A percentile compares a stretch with the other conserved stretches of the same genome.
These are phyloP conservation scores for Botrytis galanthina DNA, from an alignment of 2,329 filamentous ascomycete genomes.

Conservation along the genomic window DNA sequence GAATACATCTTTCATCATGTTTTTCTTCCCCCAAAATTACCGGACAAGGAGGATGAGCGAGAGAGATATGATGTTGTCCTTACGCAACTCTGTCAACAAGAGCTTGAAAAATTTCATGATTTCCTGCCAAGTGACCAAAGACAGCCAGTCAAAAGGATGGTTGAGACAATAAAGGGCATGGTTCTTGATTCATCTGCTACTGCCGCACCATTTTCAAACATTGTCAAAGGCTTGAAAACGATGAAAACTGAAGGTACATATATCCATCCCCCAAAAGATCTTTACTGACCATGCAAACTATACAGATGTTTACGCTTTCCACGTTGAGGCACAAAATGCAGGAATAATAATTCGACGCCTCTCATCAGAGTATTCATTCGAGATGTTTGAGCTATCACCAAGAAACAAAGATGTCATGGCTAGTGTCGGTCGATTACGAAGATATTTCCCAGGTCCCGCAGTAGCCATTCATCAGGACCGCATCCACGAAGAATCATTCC, in stretches of 20 bases:
- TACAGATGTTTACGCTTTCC: constrained; percentile 39
- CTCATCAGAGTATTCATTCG: constrained; percentile 31
- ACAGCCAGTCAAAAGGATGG: constrained; percentile 9
- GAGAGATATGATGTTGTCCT: constrained; percentile 22
- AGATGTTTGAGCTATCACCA: constrained; percentile 49
- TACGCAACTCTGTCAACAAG: constrained; percentile 6
- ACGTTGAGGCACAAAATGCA: constrained; percentile 48
- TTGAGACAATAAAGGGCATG: neutral
- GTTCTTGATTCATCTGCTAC: neutral
- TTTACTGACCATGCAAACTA: neutral
- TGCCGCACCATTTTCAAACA: neutral
- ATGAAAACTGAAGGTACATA: neutral
- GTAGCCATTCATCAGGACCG: neutral
- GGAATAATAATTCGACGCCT: constrained; percentile 43
- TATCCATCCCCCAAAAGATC: fast-evolving
- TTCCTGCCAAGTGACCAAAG: neutral
- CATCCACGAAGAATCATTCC: constrained; percentile 25
- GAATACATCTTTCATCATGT: constrained; percentile 46
- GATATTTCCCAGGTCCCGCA: constrained; percentile 46
- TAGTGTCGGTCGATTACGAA: constrained; percentile 42
- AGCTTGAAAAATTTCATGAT: constrained; percentile 11
- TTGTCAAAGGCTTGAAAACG: neutral
- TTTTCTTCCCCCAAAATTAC: constrained; percentile 49
- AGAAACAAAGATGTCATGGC: constrained; percentile 41
- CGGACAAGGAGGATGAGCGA: constrained; percentile 39